phyloP scores from a whole-genome alignment of 257 asterid species.

The Fraxinus anomala region DNA sequence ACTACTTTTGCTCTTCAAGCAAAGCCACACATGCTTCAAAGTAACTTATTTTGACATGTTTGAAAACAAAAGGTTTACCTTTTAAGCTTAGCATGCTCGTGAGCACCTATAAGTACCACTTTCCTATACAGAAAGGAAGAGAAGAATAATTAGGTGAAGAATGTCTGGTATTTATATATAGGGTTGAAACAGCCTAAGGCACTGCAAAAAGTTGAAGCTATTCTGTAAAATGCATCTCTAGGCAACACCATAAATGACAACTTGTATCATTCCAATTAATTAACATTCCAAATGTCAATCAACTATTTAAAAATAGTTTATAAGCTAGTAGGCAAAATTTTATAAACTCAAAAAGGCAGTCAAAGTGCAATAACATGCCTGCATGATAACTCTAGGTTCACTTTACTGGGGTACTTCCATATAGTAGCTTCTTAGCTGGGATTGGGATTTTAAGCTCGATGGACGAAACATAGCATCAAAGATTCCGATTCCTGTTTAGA shows the following conservation, averaged over 20 bases:
- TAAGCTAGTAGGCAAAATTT: neutral
- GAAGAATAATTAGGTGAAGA: neutral
- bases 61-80: neutral
- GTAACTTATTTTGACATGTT: too few species aligned
- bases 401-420: neutral
- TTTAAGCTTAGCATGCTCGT: neutral
- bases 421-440: neutral
- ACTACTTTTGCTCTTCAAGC: too few species aligned
- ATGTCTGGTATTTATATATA: neutral
- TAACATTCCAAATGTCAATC: slow-evolving; percentile 2
- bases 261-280: slow-evolving; percentile 1
- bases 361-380: neutral
- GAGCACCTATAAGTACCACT: neutral
- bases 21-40: neutral
- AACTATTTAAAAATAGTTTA: neutral
- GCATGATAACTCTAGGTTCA: neutral
- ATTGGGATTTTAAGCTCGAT: neutral
- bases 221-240: neutral
- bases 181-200: neutral
- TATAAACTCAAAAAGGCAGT: neutral
- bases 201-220: neutral
- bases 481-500: neutral
- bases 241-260: neutral
- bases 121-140: neutral
- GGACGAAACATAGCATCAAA: neutral